These are phyloP conservation scores for Neonectria faginata DNA, from an alignment of 2,329 filamentous ascomycete genomes.

Conservation along the genomic window DNA sequence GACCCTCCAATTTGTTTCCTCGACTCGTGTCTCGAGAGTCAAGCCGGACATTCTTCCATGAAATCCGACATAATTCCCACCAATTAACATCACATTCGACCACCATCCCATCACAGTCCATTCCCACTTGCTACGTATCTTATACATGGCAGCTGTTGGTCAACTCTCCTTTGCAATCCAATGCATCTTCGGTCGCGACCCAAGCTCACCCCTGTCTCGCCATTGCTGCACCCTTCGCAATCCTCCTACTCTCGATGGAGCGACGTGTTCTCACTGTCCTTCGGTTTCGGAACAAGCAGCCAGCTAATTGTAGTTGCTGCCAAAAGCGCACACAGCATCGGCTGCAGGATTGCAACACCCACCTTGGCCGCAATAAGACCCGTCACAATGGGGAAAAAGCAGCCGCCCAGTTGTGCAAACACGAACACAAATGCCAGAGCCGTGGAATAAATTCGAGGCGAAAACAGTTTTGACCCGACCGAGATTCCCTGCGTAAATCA, in stretches of 20 bases:
- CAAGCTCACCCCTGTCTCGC: background rate
- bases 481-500: slow-evolving; percentile 59
- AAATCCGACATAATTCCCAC: background rate
- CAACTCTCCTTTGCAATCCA: background rate
- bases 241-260: slow-evolving; percentile 52
- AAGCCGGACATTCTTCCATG: background rate
- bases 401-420: slow-evolving; percentile 66
- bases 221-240: background rate
- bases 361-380: slow-evolving; percentile 60
- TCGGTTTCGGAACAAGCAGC: slow-evolving; percentile 57
- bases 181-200: background rate
- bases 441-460: slow-evolving; percentile 50
- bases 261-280: slow-evolving; percentile 45
- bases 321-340: slow-evolving; percentile 62
- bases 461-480: slow-evolving; percentile 64
- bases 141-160: background rate
- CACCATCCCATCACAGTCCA: background rate
- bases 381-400: slow-evolving; percentile 66
- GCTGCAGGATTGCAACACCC: slow-evolving; percentile 63
- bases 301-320: slow-evolving; percentile 60
- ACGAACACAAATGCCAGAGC: slow-evolving; percentile 65
- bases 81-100: background rate
- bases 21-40: background rate
- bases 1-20: background rate
- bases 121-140: background rate